Evolutionary conservation across 495 filamentous ascomycete species (phyloP), one percentile per base, ranked within the genome.

Genomic region (Podospora pseudocomata): DNA sequence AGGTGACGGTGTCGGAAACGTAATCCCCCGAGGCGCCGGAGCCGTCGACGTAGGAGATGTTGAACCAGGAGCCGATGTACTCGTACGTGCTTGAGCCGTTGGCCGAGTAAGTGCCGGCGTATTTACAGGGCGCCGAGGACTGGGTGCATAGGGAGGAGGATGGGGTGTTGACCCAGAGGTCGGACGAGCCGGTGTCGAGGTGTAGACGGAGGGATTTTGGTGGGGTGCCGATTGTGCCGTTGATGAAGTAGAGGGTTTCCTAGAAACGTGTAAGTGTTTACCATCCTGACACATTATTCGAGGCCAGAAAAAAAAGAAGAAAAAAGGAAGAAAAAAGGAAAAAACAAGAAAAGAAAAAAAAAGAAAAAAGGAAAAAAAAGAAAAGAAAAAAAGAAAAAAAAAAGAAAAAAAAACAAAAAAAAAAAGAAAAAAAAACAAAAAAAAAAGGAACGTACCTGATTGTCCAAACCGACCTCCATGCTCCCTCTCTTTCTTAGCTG

Each of bases 31-130:
- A 72, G 0, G 94, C 92, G 49, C 87, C 91, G 1, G 91, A 89
- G 58, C 91, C 91, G 77, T 98, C 95, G 28, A 92, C 91, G 74
- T 99, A 99, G 9, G 87, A 88, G 67, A 99, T 97, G 72, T 94
- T 91, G 81, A 99, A 99, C 70, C 91, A 85, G 70, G 84, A 87
- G 39, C 86, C 87, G 54, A 97, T 78, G 74, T 88, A 94, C 64
- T 86, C 72, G 78, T 93, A 96, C 0, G 94, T 90, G n/a, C 90
- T 91, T 2, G 94, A 97, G 0, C 80, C 76, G 72, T 90, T 91
- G n/a, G 90, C 82, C 62, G 86, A 71, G 75, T 92, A 95, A 9
- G 90, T 88, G 16, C 91, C 91, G 13, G 86, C 85, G 23, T 70
- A 75, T 13, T 72, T 67, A 71, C 91, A 94, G 11, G 85, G 83